A percentile compares a stretch with the other conserved stretches of the same genome.
phyloP scores from a whole-genome alignment of 148 eudicot species.

The Amaranthus cruentus region DNA sequence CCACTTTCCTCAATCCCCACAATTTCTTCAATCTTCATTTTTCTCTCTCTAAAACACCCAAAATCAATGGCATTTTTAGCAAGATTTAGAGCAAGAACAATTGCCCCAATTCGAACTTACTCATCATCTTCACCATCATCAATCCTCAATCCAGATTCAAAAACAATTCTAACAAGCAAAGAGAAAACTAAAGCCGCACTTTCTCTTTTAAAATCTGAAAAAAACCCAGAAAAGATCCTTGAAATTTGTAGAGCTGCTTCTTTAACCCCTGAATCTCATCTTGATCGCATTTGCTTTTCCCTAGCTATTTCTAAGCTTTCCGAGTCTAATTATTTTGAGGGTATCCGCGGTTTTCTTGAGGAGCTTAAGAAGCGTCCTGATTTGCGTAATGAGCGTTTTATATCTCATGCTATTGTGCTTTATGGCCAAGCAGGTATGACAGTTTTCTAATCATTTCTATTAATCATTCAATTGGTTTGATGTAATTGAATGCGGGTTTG shows the following conservation, averaged over 20 bases:
- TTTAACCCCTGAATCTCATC: constrained; percentile 54
- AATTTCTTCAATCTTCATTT: constrained; percentile 4
- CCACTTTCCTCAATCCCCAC: not conserved
- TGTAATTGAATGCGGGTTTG: not conserved
- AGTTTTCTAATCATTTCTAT: not conserved
- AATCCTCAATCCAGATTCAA: constrained; percentile 43
- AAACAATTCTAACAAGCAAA: constrained; percentile 34
- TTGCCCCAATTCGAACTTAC: constrained; percentile 31
- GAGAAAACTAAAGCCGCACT: constrained; percentile 61
- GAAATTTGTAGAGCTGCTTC: constrained; percentile 72
- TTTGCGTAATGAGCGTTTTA: constrained; percentile 42
- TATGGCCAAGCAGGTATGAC: constrained; percentile 55
- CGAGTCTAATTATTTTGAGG: constrained; percentile 37
- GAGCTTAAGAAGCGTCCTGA: constrained; percentile 60
- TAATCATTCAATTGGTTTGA: not conserved
- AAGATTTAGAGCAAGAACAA: constrained; percentile 27
- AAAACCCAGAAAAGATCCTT: constrained; percentile 65
- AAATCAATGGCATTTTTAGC: constrained; percentile 32
- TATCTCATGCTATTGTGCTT: constrained; percentile 58
- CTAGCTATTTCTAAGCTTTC: constrained; percentile 56
- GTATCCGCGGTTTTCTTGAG: constrained; percentile 47
- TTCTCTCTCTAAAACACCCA: not conserved
- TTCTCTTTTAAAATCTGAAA: constrained; percentile 52
- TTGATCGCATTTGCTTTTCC: constrained; percentile 70
- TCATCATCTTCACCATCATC: constrained; percentile 30